These are phyloP conservation scores for Gaeumannomyces tritici DNA, from an alignment of 2,329 filamentous ascomycete species.

Conservation along the genomic window DNA sequence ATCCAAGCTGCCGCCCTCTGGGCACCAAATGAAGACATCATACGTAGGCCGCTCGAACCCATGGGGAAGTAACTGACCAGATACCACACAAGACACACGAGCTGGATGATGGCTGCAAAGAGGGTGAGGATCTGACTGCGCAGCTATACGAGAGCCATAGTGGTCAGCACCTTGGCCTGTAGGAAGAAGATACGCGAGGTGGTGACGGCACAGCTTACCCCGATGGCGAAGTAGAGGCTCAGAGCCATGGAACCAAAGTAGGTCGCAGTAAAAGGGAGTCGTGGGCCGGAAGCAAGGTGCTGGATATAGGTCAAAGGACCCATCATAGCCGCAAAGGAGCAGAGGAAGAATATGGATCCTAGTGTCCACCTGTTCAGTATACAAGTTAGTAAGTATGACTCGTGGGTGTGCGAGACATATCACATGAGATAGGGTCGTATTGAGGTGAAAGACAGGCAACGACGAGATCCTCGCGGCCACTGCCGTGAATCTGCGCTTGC, in stretches of 20 bases:
- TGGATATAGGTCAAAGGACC: constrained; percentile 74
- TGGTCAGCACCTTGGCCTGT: not conserved
- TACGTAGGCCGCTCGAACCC: constrained; percentile 79
- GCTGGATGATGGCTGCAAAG: constrained; percentile 72
- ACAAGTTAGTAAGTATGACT: constrained; percentile 7
- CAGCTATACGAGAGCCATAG: constrained; percentile 45
- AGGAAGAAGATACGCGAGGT: not conserved
- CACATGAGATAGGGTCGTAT: not conserved
- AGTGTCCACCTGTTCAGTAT: constrained; percentile 75
- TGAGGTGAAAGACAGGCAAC: not conserved
- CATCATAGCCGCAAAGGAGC: constrained; percentile 91
- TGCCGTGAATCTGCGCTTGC: not conserved
- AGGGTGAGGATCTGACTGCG: constrained; percentile 78
- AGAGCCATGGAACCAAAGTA: constrained; percentile 90
- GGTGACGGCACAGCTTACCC: constrained; percentile 37
- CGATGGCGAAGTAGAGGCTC: constrained; percentile 85
- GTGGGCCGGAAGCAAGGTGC: constrained; percentile 74
- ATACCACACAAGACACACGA: constrained; percentile 83
- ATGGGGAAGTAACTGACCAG: constrained; percentile 96
- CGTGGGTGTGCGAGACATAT: not conserved
- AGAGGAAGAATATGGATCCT: constrained; percentile 80
- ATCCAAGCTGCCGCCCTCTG: constrained; percentile 83
- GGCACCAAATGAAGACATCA: constrained; percentile 79
- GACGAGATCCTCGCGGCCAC: not conserved
- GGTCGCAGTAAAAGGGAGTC: constrained; percentile 84